A percentile compares a stretch with the other conserved stretches of the same genome.
Conservation (phyloP, 495 filamentous ascomycete species). For the Letharia columbiana region DNA sequence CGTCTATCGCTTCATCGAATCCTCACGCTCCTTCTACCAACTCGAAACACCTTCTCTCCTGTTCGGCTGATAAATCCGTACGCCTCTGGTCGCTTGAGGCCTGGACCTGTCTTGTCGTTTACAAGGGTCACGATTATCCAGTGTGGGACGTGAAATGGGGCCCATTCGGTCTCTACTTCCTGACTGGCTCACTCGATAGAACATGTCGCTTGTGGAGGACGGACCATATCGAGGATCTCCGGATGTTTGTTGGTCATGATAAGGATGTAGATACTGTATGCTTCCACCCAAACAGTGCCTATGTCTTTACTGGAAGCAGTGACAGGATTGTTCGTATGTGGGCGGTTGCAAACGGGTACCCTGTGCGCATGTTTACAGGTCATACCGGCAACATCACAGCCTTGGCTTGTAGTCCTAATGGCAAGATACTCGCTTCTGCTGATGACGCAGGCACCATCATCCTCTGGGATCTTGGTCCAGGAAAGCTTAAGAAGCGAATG, state of each 20-base stretch:
- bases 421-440: constrained; percentile 78
- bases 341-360: constrained; percentile 75
- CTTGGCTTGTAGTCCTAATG: constrained; percentile 74
- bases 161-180: constrained; percentile 94
- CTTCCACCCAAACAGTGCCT: constrained; percentile 89
- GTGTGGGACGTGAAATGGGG: constrained; percentile 84
- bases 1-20: constrained; percentile 48
- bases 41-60: constrained; percentile 72
- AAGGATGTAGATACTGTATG: constrained; percentile 73
- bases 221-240: constrained; percentile 80
- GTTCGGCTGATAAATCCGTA: constrained; percentile 75
- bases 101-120: constrained; percentile 84
- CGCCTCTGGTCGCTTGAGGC: constrained; percentile 87
- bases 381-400: constrained; percentile 78
- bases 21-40: constrained; percentile 48
- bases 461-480: constrained; percentile 84
- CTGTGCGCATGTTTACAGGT: constrained; percentile 85
- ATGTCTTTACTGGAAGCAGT: constrained; percentile 80
- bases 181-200: constrained; percentile 75
- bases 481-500: constrained; percentile 78
- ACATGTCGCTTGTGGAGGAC: constrained; percentile 85
- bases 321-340: constrained; percentile 96
- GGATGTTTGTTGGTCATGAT: constrained; percentile 87
- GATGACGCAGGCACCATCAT: constrained; percentile 79
- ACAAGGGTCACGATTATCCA: constrained; percentile 81